phyloP scores from a whole-genome alignment of 805 yeast genomes.

The Suhomyces pyralidae region DNA sequence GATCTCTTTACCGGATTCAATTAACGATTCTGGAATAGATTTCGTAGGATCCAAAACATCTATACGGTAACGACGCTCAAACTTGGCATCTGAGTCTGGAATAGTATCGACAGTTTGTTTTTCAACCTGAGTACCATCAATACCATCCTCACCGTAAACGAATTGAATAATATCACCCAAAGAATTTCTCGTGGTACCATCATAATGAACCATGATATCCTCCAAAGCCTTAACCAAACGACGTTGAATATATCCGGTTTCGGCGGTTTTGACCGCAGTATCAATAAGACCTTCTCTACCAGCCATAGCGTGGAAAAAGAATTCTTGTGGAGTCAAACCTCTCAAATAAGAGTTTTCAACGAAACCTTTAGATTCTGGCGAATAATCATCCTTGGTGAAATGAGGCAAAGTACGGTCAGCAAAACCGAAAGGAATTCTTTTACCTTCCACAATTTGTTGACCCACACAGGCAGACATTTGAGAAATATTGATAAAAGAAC shows the following conservation, averaged over 20 bases:
- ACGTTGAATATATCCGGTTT: slow-evolving; percentile 97
- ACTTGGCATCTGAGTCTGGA: slow-evolving; percentile 84
- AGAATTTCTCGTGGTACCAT: slow-evolving; percentile 97
- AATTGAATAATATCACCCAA: slow-evolving; percentile 95
- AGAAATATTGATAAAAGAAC: slow-evolving; percentile 97
- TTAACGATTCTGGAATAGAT: slow-evolving; percentile 63
- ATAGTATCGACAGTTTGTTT: slow-evolving; percentile 93
- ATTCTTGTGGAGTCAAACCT: slow-evolving; percentile 98
- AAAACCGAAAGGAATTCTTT: slow-evolving; percentile 97
- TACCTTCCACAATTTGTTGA: slow-evolving; percentile 99
- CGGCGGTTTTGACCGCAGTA: slow-evolving; percentile 99
- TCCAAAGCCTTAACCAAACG: slow-evolving; percentile 95
- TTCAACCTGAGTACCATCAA: slow-evolving; percentile 97
- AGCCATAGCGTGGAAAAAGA: slow-evolving; percentile 99
- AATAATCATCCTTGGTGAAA: slow-evolving; percentile 96
- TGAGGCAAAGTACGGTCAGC: slow-evolving; percentile 96
- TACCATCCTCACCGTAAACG: slow-evolving; percentile 97
- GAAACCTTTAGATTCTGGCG: slow-evolving; percentile 97
- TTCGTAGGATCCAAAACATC: slow-evolving; percentile 71
- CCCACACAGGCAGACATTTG: slow-evolving; percentile 99
- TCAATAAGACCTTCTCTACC: slow-evolving; percentile 99
- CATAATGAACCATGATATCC: slow-evolving; percentile 97
- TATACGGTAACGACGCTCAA: slow-evolving; percentile 79
- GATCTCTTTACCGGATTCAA: slow-evolving; percentile 89
- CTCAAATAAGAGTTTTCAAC: slow-evolving; percentile 95